phyloP scores from a whole-genome alignment of 352 stramenopile species.

The Phytopythium ostracodes region DNA sequence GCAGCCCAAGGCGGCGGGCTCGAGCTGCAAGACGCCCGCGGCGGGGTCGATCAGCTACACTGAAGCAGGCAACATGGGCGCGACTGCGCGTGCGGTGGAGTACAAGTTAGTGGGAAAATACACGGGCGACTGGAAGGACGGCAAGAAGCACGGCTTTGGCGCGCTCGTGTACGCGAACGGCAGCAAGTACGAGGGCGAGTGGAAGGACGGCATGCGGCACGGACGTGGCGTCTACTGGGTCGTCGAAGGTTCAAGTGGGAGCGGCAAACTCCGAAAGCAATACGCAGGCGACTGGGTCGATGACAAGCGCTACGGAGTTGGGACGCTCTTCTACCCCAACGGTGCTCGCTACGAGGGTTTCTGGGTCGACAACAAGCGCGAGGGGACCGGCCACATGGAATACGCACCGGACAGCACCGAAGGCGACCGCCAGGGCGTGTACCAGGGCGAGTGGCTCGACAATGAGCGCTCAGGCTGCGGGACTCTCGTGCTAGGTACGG shows the following conservation, averaged over 20 bases:
- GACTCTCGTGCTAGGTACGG: slow-evolving; percentile 52
- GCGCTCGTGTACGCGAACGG: slow-evolving; percentile 87
- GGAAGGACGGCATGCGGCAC: slow-evolving; percentile 72
- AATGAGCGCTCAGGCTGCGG: slow-evolving; percentile 77
- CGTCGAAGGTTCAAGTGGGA: slow-evolving; percentile 27
- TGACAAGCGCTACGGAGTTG: slow-evolving; percentile 70
- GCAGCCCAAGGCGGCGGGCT: slow-evolving; percentile 29
- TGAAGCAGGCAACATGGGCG: slow-evolving; percentile 30
- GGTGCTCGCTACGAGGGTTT: slow-evolving; percentile 78
- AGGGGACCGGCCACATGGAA: slow-evolving; percentile 71
- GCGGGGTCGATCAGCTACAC: slow-evolving; percentile 28
- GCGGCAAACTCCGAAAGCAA: slow-evolving; percentile 67
- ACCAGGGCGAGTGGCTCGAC: slow-evolving; percentile 77
- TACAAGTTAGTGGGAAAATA: slow-evolving; percentile 82
- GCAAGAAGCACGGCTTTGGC: slow-evolving; percentile 91
- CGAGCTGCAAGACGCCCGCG: slow-evolving; percentile 24
- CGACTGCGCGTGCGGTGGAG: slow-evolving; percentile 32
- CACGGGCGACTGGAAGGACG: slow-evolving; percentile 92
- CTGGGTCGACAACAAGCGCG: slow-evolving; percentile 70
- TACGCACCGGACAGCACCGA: slow-evolving; percentile 32
- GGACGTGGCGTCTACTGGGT: slow-evolving; percentile 83
- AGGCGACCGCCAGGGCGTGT: slow-evolving; percentile 80
- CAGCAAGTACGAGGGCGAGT: slow-evolving; percentile 90
- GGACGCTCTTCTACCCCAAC: slow-evolving; percentile 82
- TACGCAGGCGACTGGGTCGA: slow-evolving; percentile 79